Base-by-base conservation (phyloP, 1,284 basidiomycete genomes). In the Irpex sp. region DNA sequence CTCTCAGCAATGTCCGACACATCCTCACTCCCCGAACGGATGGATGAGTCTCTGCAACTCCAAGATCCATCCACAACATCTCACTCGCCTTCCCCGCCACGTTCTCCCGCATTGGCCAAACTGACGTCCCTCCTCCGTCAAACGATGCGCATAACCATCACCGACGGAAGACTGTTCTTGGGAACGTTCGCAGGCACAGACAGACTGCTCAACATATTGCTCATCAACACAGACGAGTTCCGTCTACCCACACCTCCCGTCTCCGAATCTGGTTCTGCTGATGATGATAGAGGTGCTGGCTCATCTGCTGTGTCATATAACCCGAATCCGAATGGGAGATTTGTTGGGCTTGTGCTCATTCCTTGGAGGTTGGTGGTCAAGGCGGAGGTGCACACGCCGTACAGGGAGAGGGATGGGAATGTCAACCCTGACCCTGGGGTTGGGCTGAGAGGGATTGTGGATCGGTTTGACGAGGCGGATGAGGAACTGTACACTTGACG, bases 161-260 rank as follows among this genome's bases (percentile, higher is more conserved):
- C 72, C 21, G 91, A 93, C 69, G 81, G 84, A n/a, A 85, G 91
- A 37, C 76, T 88, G 60, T 91, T 94, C 68, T 71, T 92, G 51
- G 91, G 91, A 53, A 85, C 85, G 2, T 91, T 94, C 71, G 84
- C 86, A 35, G 90, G 90, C 63, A 91, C 90, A 21, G 91, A 94
- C 75, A 82, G 87, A 67, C 83, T 82, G 49, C 82, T 90, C 64
- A 93, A 94, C 71, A 78, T 94, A 68, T 75, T 94, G 48, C 82
- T 94, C 49, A 73, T 86, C 65, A 90, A 90, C 71, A 78, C 90
- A 2, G 88, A 92, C 64, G 91, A 94, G 71, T 91, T 82, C 71
- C 82, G 86, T 58, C 64, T 83, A 47, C 66, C 71, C 5, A 65
- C 73, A 12, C 65, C 59, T 51, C 48, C 48, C 48, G 10, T 10